phyloP scores from a whole-genome alignment of 768 basidiomycete genomes.

The Xerocomellus dryophilus region DNA sequence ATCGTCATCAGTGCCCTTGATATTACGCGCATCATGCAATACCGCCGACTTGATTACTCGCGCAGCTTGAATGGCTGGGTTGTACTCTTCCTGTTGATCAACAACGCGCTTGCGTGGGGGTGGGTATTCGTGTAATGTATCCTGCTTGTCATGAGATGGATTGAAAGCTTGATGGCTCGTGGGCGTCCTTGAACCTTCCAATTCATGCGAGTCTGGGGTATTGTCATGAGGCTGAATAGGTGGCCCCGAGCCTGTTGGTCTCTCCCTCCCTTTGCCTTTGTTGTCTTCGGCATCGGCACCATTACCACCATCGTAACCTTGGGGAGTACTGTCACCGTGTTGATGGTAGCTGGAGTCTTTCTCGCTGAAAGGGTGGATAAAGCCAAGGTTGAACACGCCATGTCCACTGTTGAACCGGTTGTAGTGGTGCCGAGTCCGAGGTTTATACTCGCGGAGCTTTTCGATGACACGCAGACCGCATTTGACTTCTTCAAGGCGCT shows the following conservation, averaged over 20 bases:
- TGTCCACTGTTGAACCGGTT: conserved; percentile 38
- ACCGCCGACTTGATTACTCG: conserved; percentile 66
- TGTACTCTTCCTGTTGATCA: conserved; percentile 33
- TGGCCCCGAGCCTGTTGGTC: conserved; percentile 1
- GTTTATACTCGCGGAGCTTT: conserved; percentile 62
- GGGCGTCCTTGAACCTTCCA: conserved; percentile 12
- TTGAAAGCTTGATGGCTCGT: not conserved
- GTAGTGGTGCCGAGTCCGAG: conserved; percentile 35
- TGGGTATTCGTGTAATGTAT: conserved; percentile 38
- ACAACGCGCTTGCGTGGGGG: conserved; percentile 27
- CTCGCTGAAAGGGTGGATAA: conserved; percentile 40
- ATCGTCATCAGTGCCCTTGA: conserved; percentile 48
- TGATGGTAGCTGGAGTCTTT: conserved; percentile 40
- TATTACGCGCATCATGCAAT: conserved; percentile 72
- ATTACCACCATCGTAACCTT: conserved; percentile 28
- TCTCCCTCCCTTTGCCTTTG: conserved; percentile 33
- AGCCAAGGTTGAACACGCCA: conserved; percentile 38
- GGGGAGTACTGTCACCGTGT: conserved; percentile 19
- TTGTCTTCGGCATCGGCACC: conserved; percentile 32
- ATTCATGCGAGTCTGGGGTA: conserved; percentile 5
- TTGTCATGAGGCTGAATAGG: conserved; percentile 2
- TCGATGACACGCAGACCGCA: conserved; percentile 59
- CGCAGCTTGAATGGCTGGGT: conserved; percentile 53
- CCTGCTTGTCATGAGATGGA: conserved; percentile 6
- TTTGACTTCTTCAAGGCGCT: conserved; percentile 60